Percentiles rank a stretch among this genome's conserved stretches.
These are phyloP conservation scores for Balakata baccata DNA, from an alignment of 345 rosid species.

Conservation along the genomic window DNA sequence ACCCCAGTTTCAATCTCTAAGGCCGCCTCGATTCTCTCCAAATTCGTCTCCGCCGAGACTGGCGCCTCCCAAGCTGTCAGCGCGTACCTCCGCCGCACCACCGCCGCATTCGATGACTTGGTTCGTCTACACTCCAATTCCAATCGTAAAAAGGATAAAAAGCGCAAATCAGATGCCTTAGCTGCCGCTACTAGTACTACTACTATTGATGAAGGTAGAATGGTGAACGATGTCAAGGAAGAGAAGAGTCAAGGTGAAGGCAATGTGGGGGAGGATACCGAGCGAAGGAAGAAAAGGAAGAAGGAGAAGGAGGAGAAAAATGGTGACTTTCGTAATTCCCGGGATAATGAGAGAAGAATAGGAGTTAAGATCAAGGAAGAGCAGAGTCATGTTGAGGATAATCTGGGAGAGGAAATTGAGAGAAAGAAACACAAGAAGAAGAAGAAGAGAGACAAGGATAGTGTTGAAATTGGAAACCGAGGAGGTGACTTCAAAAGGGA, in stretches of 20 bases:
- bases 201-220: neutral
- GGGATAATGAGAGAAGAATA: neutral
- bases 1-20: conserved; percentile 30
- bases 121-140: conserved; percentile 29
- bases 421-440: conserved; percentile 10
- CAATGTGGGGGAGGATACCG: neutral
- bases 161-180: conserved; percentile 8
- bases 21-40: conserved; percentile 44
- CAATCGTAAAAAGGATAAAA: conserved; percentile 6
- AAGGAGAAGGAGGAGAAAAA: neutral
- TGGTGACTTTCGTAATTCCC: neutral
- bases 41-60: conserved; percentile 39
- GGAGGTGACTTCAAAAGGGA: conserved; percentile 1
- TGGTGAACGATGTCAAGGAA: neutral
- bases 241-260: neutral
- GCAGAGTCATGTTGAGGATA: neutral
- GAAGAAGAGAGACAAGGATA: conserved; percentile 3
- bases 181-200: conserved; percentile 1
- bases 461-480: conserved; percentile 13
- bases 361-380: neutral
- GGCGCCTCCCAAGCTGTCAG: conserved; percentile 50
- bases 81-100: conserved; percentile 47
- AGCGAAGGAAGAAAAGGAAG: neutral
- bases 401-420: conserved; percentile 6
- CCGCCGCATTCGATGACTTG: conserved; percentile 38